Conservation (phyloP, 257 asterid genomes). For the Jacaranda copaia region DNA sequence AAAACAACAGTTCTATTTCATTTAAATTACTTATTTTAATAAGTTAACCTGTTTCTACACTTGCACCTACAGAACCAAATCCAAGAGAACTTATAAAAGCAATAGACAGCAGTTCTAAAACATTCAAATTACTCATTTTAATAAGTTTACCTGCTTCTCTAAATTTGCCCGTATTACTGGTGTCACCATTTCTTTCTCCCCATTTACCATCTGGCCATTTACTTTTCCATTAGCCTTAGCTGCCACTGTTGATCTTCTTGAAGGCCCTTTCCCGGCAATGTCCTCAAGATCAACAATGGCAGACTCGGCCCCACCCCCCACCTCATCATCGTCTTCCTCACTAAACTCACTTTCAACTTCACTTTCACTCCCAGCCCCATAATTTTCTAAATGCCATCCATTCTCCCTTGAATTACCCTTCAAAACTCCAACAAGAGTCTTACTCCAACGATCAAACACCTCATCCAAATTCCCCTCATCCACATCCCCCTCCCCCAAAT, state of each 20-base stretch:
- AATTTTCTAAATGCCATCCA: slow-evolving; percentile 34
- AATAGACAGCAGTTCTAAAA: background rate
- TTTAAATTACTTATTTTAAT: slow-evolving; percentile 3
- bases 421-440: slow-evolving; percentile 61
- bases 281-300: slow-evolving; percentile 94
- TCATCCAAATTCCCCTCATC: slow-evolving; percentile 71
- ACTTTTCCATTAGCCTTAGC: slow-evolving; percentile 62
- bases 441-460: slow-evolving; percentile 85
- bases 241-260: slow-evolving; percentile 56
- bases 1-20: background rate
- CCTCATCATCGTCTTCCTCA: slow-evolving; percentile 63
- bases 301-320: slow-evolving; percentile 48
- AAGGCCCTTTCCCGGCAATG: slow-evolving; percentile 88
- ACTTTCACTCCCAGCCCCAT: slow-evolving; percentile 48
- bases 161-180: slow-evolving; percentile 83
- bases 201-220: slow-evolving; percentile 62
- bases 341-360: slow-evolving; percentile 56
- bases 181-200: slow-evolving; percentile 95
- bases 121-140: slow-evolving; percentile 1
- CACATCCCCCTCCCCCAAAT: slow-evolving; percentile 76
- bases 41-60: too few species aligned
- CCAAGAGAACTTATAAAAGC: background rate
- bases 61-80: background rate
- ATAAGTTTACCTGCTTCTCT: slow-evolving; percentile 77
- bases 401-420: slow-evolving; percentile 50